Evolutionary conservation across 2,329 filamentous ascomycete species (phyloP), one percentile per base, ranked within the genome.

Genomic region (Exophiala dermatitidis): DNA sequence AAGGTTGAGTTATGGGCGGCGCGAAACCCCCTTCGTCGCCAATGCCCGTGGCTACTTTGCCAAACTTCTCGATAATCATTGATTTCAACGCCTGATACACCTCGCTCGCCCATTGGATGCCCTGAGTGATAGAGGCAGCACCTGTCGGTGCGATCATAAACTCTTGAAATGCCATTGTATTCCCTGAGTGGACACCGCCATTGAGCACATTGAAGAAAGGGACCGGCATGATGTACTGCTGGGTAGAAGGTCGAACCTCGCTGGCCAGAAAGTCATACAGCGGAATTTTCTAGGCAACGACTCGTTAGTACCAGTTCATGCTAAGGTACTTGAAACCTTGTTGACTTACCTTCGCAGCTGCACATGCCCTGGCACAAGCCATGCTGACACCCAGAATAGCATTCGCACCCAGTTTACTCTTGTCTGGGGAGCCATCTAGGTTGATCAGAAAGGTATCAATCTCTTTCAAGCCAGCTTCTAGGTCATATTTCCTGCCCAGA

Each of bases 391-490:
- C 88, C 54, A 93, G 81, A 69, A 93, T 90, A 69, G 88, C 88
- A 71, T 94, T 94, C 74, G 88, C 88, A 72, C 88, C 88, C 52
- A 91, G 80, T 73, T 88, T 88, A 71, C 82, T 84, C 83, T 94
- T 93, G 82, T 93, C 90, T 71, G 83, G 67, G 62, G 87, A 88
- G 63, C 86, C 88, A 67, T 81, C 78, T 57, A 81, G 72, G 66
- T 73, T 68, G 64, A 72, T 70, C 66, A 81, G 68, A 67, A 80
- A 77, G 38, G 64, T 66, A 61, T 81, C 78, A 48, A 81, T 75
- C 45, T 74, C 73, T 43, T 55, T 73, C 64, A 78, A 76, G 66
- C 80, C 75, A 67, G 74, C 77, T 61, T 45, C 54, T 19, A 79
- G 74, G 63, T 80, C 74, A 63, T 80, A 69, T 62, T 69, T 69